Conservation (phyloP, 164 flowering plant genomes). For the Vitis vinifera region DNA sequence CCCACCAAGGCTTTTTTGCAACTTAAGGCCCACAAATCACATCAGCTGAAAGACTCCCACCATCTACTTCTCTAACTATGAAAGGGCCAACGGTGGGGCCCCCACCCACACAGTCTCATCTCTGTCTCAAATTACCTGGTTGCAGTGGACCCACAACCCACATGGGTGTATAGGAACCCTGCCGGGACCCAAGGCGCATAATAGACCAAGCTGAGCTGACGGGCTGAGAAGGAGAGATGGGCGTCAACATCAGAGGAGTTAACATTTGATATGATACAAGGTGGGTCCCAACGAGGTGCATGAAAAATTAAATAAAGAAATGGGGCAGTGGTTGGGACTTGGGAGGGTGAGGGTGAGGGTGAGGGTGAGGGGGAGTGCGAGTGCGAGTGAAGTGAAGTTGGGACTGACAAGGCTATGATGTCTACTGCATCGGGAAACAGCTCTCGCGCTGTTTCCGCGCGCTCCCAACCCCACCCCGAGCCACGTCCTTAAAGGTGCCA, state of each 20-base stretch:
- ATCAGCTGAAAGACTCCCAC: constrained; percentile 30
- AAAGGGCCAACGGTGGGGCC: constrained; percentile 20
- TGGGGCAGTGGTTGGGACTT: background rate
- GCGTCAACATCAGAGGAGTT: constrained; percentile 11
- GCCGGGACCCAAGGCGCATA: constrained; percentile 10
- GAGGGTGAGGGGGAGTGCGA: background rate
- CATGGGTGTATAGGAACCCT: constrained; percentile 23
- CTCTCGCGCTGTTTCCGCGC: constrained; percentile 76
- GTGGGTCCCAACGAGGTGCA: constrained; percentile 4
- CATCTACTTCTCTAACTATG: constrained; percentile 16
- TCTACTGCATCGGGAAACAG: constrained; percentile 47
- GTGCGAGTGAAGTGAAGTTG: background rate
- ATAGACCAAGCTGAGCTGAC: background rate
- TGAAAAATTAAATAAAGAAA: background rate
- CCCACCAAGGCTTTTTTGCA: too few species aligned
- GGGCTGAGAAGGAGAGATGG: background rate
- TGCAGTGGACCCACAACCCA: constrained; percentile 25
- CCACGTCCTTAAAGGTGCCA: background rate
- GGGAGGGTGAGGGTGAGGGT: constrained; percentile 1
- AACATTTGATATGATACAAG: constrained; percentile 25
- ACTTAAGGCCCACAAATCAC: constrained; percentile 3
- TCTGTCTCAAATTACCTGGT: constrained; percentile 17
- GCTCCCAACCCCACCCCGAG: constrained; percentile 19
- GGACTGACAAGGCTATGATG: constrained; percentile 1
- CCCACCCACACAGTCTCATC: constrained; percentile 21